Evolutionary conservation across 1,139 yeast genomes (phyloP), one percentile per base, ranked within the genome.

Genomic region (Zygoascus meyerae): DNA sequence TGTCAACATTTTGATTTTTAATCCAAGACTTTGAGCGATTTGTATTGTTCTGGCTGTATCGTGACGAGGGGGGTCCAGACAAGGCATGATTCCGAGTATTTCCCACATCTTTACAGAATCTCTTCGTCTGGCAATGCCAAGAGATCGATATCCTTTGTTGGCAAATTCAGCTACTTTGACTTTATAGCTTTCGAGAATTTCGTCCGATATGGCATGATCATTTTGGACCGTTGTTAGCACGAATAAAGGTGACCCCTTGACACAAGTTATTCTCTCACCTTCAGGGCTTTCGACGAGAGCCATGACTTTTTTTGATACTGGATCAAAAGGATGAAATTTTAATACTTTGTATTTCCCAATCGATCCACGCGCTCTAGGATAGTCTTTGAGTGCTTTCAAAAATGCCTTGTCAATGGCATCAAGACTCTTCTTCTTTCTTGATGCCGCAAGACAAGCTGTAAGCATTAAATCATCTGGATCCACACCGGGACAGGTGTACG

Each of bases 401-500:
- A 89, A 89, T 67, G 97, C 95, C 78, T 84, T 86, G 75, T 89
- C 97, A 68, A 89, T 89, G 65, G 97, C 97, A 74, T 89, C 97
- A 69, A 89, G 79, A 82, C 96, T 97, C 82, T 90, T 89, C 86
- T 82, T 86, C 89, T 89, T 89, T 81, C 97, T 85, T 57, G 96
- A 86, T 67, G 97, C 96, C 72, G 97, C 97, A 69, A 89, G 79
- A 80, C 95, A 86, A 67, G 96, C 97, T 69, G 97, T 89, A 74
- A 89, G 80, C 96, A 89, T 89, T 70, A 89, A 80, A 69, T 89
- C 97, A 65, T 90, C 97, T 55, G 95, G 83, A 70, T 90, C 95
- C 63, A 92, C 97, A 78, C 98, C 98, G 68, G 86, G 95, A 65
- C 94, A 97, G 69, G 97, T 89, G 86, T 89, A 92, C 67, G 98